Evolutionary conservation across 2,329 filamentous ascomycete species (phyloP).

Genomic region (Coniochaeta ligniaria): DNA sequence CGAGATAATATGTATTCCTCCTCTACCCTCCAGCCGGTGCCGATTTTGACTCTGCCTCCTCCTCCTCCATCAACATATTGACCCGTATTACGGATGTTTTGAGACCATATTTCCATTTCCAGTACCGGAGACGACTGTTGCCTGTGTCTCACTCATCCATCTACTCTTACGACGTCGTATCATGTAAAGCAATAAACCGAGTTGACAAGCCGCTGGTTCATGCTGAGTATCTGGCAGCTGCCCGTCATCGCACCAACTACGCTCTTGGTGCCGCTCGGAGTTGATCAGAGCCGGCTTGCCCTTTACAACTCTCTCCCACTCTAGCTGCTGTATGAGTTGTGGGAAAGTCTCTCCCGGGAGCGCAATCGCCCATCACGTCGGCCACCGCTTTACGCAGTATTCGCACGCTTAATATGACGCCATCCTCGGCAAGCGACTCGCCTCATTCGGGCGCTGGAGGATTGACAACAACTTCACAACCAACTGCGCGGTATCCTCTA

Average conservation of each 20-base stretch:
- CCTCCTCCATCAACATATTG: neutral
- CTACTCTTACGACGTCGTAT: neutral
- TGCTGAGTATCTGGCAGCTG: neutral
- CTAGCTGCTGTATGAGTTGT: neutral
- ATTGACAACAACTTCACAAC: constrained; percentile 25
- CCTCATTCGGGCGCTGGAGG: constrained; percentile 32
- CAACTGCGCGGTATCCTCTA: constrained; percentile 34
- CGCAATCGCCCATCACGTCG: constrained; percentile 6
- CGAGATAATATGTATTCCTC: constrained; percentile 1
- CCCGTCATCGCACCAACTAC: neutral
- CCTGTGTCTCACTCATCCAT: neutral
- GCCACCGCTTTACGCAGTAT: constrained; percentile 9
- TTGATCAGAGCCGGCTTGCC: neutral
- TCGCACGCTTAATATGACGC: constrained; percentile 35
- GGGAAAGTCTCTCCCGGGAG: constrained; percentile 5
- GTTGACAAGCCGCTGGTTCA: neutral
- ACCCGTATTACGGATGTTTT: neutral
- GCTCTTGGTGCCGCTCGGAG: neutral
- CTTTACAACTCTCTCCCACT: neutral
- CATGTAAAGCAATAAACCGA: neutral
- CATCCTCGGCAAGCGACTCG: constrained; percentile 47
- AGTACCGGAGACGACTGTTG: neutral
- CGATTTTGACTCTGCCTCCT: neutral
- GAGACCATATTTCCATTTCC: neutral
- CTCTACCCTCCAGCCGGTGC: neutral